Base-by-base conservation (phyloP, 495 filamentous ascomycete species). In the Aspergillus diversus region DNA sequence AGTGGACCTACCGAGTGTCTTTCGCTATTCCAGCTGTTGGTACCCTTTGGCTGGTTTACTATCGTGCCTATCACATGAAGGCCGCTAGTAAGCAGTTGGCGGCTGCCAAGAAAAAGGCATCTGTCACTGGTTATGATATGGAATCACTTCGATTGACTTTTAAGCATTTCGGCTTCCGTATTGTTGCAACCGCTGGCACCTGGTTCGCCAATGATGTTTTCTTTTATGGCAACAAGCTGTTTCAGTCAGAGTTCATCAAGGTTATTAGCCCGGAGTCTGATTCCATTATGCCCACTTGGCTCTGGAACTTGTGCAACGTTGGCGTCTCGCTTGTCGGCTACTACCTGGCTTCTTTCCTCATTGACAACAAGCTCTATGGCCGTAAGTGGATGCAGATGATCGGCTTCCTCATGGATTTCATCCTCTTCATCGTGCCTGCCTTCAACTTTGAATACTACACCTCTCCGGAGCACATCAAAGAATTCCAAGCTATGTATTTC, bases 151-250 rank as follows among this genome's bases (percentile, higher is more conserved):
- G 82, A 49, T 68, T 92, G 60, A 91, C 90, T 16, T 85, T 91
- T 80, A 83, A 79, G 33, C 85, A 91, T 82, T 97, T 96, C 57
- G 90, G 91, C 49, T 86, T 87, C 51, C 91, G 93, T 53, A 75
- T 96, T 33, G 70, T 97, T n/a, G 93, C 92, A 16, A 96, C 93
- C 33, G 86, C 91, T 33, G 88, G 88, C 53, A 84, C 84, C 15
- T 97, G 93, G 92, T 97, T 90, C 73, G 87, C 85, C 78, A 97
- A 96, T 73, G 93, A 96, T 74, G 86, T 97, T 17, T 96, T 97
- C 84, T 97, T 97, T 80, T 97, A 97, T 76, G 93, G 92, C 66
- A 97, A 96, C 89, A 96, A 96, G 84, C 88, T 97, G 42, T 97
- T 97, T 83, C 92, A 96, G 77, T 83, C 81, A 65, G 84, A 93